Base-by-base conservation (phyloP, 352 stramenopile species). In the Halophytophthora polymorphica region DNA sequence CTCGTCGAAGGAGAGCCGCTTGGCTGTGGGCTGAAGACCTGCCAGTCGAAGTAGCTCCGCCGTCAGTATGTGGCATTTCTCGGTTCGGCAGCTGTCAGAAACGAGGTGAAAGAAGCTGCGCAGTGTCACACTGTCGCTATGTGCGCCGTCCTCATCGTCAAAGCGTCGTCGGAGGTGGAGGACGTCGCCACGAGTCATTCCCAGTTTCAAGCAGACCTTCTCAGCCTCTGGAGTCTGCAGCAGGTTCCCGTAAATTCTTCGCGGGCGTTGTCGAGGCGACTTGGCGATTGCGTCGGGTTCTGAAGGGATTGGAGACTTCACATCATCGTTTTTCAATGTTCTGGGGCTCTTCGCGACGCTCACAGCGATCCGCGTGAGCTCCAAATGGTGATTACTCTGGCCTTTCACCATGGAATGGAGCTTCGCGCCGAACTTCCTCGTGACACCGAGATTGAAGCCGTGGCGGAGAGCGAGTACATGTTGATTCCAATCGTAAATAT, bases 81-180 rank as follows among this genome's bases (percentile, higher is more conserved):
- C 64, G 17, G 63, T 60, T 4, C 48, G 53, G 53, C 56, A 64
- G 29, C 63, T 49, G 8, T 68, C 59, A 7, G 73, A 60, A 15
- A 88, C 74, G n/a, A 88, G 50, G 45, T 71, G 79, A 51, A 86
- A 86, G 53, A 86, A 79, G 12, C 56, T 48, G 2, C 62, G 52
- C 18, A 75, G 49, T 18, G 65, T 81, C 35, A 78, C 71, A 0
- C 52, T 62, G 37, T 78, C 64, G 21, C 64, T 75, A 34, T 51
- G 22, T 15, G 41, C 48, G 0, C 45, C 50, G 46, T 82, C 66
- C 36, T 77, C 69, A 17, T 71, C 63, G 19, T 72, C 66, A 36
- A 79, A 82, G 15, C 69, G 58, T 6, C 53, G 66, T 6, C 58
- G 58, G 14, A 82, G 51, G 3, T 61, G 42, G 19, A 49, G 62